These are phyloP conservation scores for Fusarium nematophilum DNA, from an alignment of 2,329 filamentous ascomycete genomes.

Conservation along the genomic window DNA sequence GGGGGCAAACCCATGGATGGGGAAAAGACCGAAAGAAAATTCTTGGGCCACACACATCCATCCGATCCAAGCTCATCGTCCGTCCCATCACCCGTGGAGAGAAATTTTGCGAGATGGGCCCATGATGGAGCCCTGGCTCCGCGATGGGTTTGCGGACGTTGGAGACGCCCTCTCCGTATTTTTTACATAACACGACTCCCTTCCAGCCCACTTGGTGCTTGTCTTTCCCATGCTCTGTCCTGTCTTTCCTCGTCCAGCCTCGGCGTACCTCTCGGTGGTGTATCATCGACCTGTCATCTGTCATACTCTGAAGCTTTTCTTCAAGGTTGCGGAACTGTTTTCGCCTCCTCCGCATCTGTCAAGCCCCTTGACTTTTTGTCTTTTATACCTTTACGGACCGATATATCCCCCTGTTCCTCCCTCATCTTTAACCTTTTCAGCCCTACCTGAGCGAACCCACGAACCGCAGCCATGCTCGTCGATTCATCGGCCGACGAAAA, in stretches of 20 bases:
- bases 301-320: too few relatives aligned
- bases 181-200: slow-evolving; percentile 42
- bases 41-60: neutral
- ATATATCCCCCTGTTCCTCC: neutral
- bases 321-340: too few relatives aligned
- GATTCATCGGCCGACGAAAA: slow-evolving; percentile 45
- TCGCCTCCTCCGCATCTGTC: neutral
- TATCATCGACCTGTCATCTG: neutral
- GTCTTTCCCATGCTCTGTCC: slow-evolving; percentile 14
- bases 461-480: slow-evolving; percentile 29
- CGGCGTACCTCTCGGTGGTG: neutral
- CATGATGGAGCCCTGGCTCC: slow-evolving; percentile 36
- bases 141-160: slow-evolving; percentile 10
- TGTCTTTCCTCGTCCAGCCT: slow-evolving; percentile 1
- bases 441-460: slow-evolving; percentile 5
- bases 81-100: slow-evolving; percentile 25
- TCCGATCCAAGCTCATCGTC: slow-evolving; percentile 2
- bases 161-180: slow-evolving; percentile 29
- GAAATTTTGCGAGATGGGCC: slow-evolving; percentile 43
- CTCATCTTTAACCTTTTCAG: neutral
- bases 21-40: neutral
- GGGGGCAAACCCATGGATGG: slow-evolving; percentile 19
- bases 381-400: neutral
- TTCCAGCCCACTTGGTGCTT: slow-evolving; percentile 41
- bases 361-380: neutral